Evolutionary conservation across 148 eudicot species (phyloP), one percentile per base, ranked within the genome.

Genomic region (Rhododendron williamsianum): DNA sequence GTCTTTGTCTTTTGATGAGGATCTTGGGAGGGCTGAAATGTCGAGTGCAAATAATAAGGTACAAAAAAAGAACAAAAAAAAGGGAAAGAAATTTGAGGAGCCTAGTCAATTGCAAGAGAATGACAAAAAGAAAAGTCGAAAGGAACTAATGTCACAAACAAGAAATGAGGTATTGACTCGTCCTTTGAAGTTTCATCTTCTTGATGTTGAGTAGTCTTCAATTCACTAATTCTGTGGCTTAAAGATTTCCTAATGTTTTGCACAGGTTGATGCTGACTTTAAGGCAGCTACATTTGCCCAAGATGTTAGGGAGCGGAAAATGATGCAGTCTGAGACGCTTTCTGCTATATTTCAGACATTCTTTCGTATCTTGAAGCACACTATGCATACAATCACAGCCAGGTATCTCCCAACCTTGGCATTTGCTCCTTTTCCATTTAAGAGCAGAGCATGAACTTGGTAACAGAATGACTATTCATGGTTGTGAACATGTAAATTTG

Each of bases 1-100:
- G 92, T 91, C 95, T 88, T 88, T 96, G 85, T 90, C 96, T 48
- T 96, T 96, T 90, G 98, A 95, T 89, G 99, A 96, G 84, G 98
- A 95, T 85, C 90, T 96, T 89, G 87, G 96, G 83, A 94, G 90
- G 86, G 80, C 92, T 77, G 88, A 89, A 86, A 87, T 89, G 81
- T 86, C 87, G 54, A 92, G 89, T 13, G 89, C 80, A 7, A 92
- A 96, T 80, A 88, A 85, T 30, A 93, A 89, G 86, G 77, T 79
- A 43, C 90, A 90, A 82, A 84, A 84, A 77, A 92, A 90, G 90
- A 96, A 91, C 71, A 85, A 80, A 58, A 95, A 91, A 86, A 92
- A 86, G 87, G 88, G 90, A 84, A 94, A 90, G 87, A 91, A 90
- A 38, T 52, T 58, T 43, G 91, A 91, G 86, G 99, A 93, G 87